phyloP scores from a whole-genome alignment of 371 early-diverging fungal species.

The Mucor racemosus region DNA sequence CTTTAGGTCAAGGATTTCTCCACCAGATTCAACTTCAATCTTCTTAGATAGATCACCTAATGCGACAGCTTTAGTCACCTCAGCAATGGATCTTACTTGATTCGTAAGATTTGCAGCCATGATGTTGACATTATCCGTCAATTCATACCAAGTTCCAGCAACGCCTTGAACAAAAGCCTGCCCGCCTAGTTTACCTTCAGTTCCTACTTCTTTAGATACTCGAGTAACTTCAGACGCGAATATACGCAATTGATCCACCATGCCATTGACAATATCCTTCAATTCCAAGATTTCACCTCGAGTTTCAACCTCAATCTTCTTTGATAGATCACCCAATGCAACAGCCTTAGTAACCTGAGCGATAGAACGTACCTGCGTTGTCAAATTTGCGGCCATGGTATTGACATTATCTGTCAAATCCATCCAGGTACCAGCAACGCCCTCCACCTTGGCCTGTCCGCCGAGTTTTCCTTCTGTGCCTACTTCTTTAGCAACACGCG shows the following conservation, averaged over 20 bases:
- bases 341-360: conserved; percentile 56
- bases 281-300: conserved; percentile 60
- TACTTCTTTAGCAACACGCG: conserved; percentile 46
- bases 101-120: conserved; percentile 54
- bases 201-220: conserved; percentile 60
- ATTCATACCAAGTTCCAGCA: conserved; percentile 69
- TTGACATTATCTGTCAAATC: conserved; percentile 73
- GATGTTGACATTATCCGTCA: conserved; percentile 60
- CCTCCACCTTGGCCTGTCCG: conserved; percentile 58
- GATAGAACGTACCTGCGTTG: conserved; percentile 52
- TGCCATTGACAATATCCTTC: conserved; percentile 58
- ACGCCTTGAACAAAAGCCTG: conserved; percentile 55
- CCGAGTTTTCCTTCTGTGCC: conserved; percentile 57
- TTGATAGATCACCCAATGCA: conserved; percentile 50
- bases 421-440: conserved; percentile 74
- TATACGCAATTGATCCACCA: conserved; percentile 54
- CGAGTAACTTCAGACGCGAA: conserved; percentile 56
- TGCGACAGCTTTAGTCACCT: conserved; percentile 60
- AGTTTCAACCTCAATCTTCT: conserved; percentile 44
- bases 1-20: conserved; percentile 68
- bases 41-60: conserved; percentile 63
- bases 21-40: conserved; percentile 68
- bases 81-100: conserved; percentile 61
- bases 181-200: conserved; percentile 50
- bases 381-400: conserved; percentile 58